phyloP scores from a whole-genome alignment of 1,139 yeast genomes.

The Taphrina pruni region DNA sequence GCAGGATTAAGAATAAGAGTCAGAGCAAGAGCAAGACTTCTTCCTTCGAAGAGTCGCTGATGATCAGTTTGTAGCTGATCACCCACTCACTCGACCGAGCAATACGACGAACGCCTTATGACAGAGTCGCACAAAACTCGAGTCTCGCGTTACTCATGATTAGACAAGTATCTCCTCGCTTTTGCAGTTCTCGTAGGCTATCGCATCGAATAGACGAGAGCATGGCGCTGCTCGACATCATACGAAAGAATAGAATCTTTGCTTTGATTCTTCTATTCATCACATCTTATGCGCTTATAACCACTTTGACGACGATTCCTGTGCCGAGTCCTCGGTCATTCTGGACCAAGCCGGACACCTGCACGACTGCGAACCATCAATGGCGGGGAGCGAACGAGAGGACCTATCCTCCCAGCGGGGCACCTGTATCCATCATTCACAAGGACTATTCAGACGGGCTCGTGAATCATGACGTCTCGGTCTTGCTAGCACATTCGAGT shows the following conservation, averaged over 20 bases:
- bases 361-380: slow-evolving; percentile 20
- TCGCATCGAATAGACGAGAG: not conserved
- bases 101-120: not conserved
- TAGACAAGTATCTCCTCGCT: not conserved
- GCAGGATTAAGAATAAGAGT: too few species aligned
- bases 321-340: slow-evolving; percentile 13
- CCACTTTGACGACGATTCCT: not conserved
- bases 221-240: not conserved
- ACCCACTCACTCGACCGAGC: not conserved
- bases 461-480: slow-evolving; percentile 29
- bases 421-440: slow-evolving; percentile 22
- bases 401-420: slow-evolving; percentile 13
- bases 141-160: not conserved
- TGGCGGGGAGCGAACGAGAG: slow-evolving; percentile 39
- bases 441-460: slow-evolving; percentile 26
- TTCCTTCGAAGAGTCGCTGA: too few species aligned
- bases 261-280: not conserved
- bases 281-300: slow-evolving; percentile 5
- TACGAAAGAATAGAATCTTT: not conserved
- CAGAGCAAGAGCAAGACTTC: too few species aligned
- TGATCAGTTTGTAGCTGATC: not conserved
- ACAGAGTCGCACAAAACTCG: slow-evolving; percentile 7
- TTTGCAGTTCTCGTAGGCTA: not conserved
- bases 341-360: not conserved
- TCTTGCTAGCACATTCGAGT: slow-evolving; percentile 25